Conservation (phyloP, 2,329 filamentous ascomycete species). For the Ophiostoma ulmi region DNA sequence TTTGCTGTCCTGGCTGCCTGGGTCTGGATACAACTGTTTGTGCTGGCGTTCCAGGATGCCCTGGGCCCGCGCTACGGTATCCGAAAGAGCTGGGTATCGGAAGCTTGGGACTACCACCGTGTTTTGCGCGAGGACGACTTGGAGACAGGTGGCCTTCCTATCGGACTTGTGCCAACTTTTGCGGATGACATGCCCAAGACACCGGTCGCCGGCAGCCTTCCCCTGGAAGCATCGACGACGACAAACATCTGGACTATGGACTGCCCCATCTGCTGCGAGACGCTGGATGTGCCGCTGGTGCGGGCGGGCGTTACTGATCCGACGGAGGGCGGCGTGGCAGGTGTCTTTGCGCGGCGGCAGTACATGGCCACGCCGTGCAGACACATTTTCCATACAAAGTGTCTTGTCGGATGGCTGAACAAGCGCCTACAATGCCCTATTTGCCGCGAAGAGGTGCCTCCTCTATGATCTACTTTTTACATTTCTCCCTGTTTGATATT, state of each 20-base stretch:
- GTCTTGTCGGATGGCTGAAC: constrained; percentile 94
- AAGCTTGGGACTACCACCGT: constrained; percentile 92
- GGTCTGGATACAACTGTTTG: constrained; percentile 80
- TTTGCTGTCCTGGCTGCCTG: constrained; percentile 65
- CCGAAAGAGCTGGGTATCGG: constrained; percentile 60
- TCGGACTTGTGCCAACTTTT: constrained; percentile 51
- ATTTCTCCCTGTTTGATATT: not conserved
- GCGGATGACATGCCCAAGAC: not conserved
- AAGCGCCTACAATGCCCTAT: constrained; percentile 92
- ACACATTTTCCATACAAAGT: constrained; percentile 90
- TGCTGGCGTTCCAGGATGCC: constrained; percentile 75
- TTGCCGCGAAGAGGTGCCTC: constrained; percentile 82
- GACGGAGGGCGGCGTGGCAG: constrained; percentile 50
- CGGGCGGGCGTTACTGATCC: constrained; percentile 51
- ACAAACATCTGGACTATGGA: constrained; percentile 58
- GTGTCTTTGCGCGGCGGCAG: constrained; percentile 69
- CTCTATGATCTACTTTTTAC: constrained; percentile 49
- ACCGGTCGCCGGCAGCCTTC: too few relatives aligned
- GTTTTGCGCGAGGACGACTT: constrained; percentile 75
- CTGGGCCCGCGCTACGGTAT: constrained; percentile 86
- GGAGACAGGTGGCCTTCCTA: constrained; percentile 73
- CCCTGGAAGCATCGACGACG: constrained; percentile 33
- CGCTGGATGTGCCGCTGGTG: constrained; percentile 82
- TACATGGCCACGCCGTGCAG: constrained; percentile 98
- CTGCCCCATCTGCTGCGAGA: constrained; percentile 91